A percentile compares a stretch with the other conserved stretches of the same genome.
Conservation (phyloP, 495 filamentous ascomycete species). For the Neurospora cerealis region DNA sequence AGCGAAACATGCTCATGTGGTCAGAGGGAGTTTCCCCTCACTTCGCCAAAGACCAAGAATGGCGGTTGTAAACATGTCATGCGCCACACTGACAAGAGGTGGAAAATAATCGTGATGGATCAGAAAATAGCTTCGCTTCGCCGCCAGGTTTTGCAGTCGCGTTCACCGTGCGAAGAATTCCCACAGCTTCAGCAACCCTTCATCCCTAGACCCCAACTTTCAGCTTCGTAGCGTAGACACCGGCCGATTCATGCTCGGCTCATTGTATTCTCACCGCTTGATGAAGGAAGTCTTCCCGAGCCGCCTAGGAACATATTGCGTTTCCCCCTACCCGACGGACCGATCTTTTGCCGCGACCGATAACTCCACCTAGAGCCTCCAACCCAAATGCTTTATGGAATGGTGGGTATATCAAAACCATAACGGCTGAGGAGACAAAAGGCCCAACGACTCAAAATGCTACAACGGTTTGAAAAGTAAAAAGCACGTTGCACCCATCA, state of each 20-base stretch:
- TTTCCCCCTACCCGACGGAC: background rate
- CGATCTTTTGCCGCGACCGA: background rate
- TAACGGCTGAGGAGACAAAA: background rate
- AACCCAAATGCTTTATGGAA: background rate
- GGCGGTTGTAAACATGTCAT: background rate
- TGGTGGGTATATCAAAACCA: background rate
- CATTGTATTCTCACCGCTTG: background rate
- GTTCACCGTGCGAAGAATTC: background rate
- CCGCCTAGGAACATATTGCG: background rate
- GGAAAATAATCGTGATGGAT: background rate
- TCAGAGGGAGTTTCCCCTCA: background rate
- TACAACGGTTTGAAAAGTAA: background rate
- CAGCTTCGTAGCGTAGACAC: background rate
- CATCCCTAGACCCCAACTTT: background rate
- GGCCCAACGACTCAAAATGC: background rate
- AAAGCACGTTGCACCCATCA: background rate
- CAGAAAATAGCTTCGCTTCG: background rate
- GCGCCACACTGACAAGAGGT: background rate
- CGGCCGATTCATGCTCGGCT: background rate
- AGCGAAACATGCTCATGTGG: background rate
- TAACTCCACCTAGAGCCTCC: background rate
- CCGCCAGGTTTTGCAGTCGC: background rate
- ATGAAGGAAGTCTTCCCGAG: background rate
- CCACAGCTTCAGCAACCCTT: background rate
- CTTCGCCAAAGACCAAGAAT: background rate